Percentiles rank a stretch among this genome's conserved stretches.
Evolutionary conservation across 2,329 filamentous ascomycete species (phyloP).

Genomic region (Neonectria sp.): DNA sequence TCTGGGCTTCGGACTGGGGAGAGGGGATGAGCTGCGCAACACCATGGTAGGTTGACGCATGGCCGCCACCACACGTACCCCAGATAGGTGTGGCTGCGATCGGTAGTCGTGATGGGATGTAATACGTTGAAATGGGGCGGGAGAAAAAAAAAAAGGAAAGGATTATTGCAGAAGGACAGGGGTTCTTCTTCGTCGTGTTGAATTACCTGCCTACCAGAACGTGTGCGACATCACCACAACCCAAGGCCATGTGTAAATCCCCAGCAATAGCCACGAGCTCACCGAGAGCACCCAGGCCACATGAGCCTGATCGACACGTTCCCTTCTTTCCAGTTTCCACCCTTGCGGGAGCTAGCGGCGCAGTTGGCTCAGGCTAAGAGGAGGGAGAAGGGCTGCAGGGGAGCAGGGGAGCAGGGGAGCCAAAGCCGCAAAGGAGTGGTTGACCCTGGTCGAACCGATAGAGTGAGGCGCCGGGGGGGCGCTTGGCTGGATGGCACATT

Average conservation of each 20-base stretch:
- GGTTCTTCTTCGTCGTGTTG: slow-evolving; percentile 4
- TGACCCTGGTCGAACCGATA: slow-evolving; percentile 16
- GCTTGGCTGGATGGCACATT: neutral
- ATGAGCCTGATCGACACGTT: slow-evolving; percentile 25
- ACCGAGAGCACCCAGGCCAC: slow-evolving; percentile 10
- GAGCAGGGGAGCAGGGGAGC: slow-evolving; percentile 8
- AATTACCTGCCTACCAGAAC: neutral
- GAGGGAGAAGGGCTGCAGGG: slow-evolving; percentile 4
- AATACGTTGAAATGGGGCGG: slow-evolving; percentile 6
- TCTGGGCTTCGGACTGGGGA: neutral
- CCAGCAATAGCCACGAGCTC: slow-evolving; percentile 6
- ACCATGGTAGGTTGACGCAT: neutral
- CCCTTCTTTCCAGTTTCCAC: slow-evolving; percentile 15
- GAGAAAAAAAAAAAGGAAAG: slow-evolving; percentile 10
- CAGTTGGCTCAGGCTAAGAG: slow-evolving; percentile 21
- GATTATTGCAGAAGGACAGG: slow-evolving; percentile 9
- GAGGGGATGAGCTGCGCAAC: slow-evolving; percentile 3
- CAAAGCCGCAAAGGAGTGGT: neutral
- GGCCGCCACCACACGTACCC: slow-evolving; percentile 8
- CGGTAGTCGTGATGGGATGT: slow-evolving; percentile 5
- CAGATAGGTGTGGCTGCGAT: slow-evolving; percentile 9
- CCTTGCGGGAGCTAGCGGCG: slow-evolving; percentile 28
- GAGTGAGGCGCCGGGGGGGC: slow-evolving; percentile 20
- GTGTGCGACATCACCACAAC: slow-evolving; percentile 13
- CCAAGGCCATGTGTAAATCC: neutral